These are phyloP conservation scores for Phytophthora cryptogea DNA, from an alignment of 352 stramenopile genomes.

Conservation along the genomic window DNA sequence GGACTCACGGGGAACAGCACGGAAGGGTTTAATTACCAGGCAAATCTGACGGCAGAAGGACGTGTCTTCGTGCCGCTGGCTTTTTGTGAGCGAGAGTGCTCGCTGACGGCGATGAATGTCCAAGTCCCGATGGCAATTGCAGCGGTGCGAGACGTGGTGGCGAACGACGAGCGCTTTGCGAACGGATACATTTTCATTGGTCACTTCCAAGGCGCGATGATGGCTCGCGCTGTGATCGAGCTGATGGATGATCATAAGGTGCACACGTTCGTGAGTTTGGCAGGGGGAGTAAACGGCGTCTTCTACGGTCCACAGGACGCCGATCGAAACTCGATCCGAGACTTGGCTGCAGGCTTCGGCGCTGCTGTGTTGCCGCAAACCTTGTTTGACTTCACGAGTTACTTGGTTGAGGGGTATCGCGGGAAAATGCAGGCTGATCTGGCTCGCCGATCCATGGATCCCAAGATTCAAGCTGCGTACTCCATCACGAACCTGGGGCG, in stretches of 20 bases:
- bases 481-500: conserved; percentile 25
- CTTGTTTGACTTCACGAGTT: conserved; percentile 16
- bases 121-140: conserved; percentile 46
- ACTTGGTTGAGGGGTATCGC: conserved; percentile 21
- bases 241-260: conserved; percentile 64
- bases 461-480: conserved; percentile 22
- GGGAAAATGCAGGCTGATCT: conserved; percentile 50
- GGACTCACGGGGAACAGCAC: conserved; percentile 32
- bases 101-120: conserved; percentile 22
- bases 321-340: conserved; percentile 21
- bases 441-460: conserved; percentile 16
- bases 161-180: conserved; percentile 21
- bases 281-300: conserved; percentile 44
- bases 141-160: conserved; percentile 34
- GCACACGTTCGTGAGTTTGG: conserved; percentile 50
- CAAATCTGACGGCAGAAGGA: conserved; percentile 37
- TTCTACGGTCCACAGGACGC: conserved; percentile 52
- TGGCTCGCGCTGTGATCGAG: conserved; percentile 52
- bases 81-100: conserved; percentile 48
- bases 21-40: conserved; percentile 26
- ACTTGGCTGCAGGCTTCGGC: conserved; percentile 27
- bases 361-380: conserved; percentile 17
- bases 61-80: conserved; percentile 37
- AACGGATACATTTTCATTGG: conserved; percentile 55
- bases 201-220: conserved; percentile 49